These are phyloP conservation scores for Cynara cardunculus DNA, from an alignment of 129 eudicot species.

Conservation along the genomic window DNA sequence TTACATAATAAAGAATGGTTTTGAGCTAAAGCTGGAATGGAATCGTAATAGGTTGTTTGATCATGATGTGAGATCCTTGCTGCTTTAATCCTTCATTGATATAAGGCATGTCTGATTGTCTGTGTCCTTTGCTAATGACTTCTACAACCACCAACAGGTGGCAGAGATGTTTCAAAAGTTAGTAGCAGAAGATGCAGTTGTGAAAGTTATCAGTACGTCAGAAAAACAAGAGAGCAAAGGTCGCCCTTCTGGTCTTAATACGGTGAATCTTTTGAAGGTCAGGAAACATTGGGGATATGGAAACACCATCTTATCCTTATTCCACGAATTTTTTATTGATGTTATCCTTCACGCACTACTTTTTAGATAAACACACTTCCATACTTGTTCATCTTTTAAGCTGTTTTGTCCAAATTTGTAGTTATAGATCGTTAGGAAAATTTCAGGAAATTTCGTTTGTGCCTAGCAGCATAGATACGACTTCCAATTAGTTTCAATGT, in stretches of 20 bases:
- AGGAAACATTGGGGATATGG: conserved; percentile 5
- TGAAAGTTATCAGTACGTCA: conserved; percentile 52
- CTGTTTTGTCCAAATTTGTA: not conserved
- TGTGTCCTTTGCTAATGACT: not conserved
- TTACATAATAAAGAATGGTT: conserved; percentile 62
- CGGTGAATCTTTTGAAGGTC: conserved; percentile 94
- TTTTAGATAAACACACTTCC: not conserved
- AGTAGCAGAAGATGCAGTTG: conserved; percentile 52
- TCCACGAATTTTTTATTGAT: not conserved
- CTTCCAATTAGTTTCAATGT: not conserved
- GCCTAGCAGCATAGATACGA: too few relatives aligned
- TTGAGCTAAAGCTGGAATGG: conserved; percentile 90
- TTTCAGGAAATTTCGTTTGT: too few relatives aligned
- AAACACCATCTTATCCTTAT: not conserved
- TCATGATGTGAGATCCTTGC: conserved; percentile 53
- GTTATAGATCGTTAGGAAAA: not conserved
- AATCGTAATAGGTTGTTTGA: conserved; percentile 79
- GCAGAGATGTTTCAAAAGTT: conserved; percentile 71
- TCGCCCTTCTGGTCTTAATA: conserved; percentile 95
- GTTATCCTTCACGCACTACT: not conserved
- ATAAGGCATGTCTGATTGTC: not conserved
- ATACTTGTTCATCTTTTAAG: not conserved
- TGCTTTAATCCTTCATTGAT: conserved; percentile 14
- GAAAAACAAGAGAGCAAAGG: conserved; percentile 82
- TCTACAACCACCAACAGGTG: conserved; percentile 35